A percentile compares a stretch with the other conserved stretches of the same genome.
Evolutionary conservation across 2,329 filamentous ascomycete species (phyloP).

Genomic region (Reticulascus tulasneorum): DNA sequence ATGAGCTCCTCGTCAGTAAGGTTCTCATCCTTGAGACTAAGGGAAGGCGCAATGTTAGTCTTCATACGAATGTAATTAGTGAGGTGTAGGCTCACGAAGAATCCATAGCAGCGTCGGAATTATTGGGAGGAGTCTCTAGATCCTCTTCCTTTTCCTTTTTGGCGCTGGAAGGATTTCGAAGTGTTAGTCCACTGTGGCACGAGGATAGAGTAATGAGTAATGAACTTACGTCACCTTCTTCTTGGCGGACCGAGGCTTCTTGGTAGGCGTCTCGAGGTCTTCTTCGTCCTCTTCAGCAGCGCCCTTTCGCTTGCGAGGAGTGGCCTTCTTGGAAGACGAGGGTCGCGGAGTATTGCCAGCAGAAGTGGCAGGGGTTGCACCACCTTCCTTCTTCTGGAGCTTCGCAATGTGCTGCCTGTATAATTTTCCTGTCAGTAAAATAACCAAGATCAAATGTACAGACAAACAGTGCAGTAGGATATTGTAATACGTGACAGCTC

Average conservation of each 20-base stretch:
- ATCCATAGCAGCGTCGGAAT: too few species aligned
- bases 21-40: too few species aligned
- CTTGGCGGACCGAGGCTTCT: constrained; percentile 16
- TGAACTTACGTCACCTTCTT: constrained; percentile 20
- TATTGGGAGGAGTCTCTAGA: too few species aligned
- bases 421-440: constrained; percentile 8
- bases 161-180: too few species aligned
- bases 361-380: constrained; percentile 22
- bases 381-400: constrained; percentile 28
- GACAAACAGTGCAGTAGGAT: constrained; percentile 9
- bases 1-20: too few species aligned
- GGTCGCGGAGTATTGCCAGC: constrained; percentile 15
- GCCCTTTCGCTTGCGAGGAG: constrained; percentile 25
- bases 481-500: constrained; percentile 35
- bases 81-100: too few species aligned
- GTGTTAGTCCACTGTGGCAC: too few species aligned
- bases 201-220: neutral
- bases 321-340: constrained; percentile 9
- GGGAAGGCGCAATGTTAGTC: too few species aligned
- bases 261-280: constrained; percentile 13
- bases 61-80: too few species aligned
- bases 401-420: constrained; percentile 44
- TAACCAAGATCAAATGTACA: neutral
- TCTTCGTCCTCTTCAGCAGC: constrained; percentile 20
- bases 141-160: too few species aligned